Evolutionary conservation across 345 rosid species (phyloP), one percentile per base, ranked within the genome.

Genomic region (Arabis alpina): DNA sequence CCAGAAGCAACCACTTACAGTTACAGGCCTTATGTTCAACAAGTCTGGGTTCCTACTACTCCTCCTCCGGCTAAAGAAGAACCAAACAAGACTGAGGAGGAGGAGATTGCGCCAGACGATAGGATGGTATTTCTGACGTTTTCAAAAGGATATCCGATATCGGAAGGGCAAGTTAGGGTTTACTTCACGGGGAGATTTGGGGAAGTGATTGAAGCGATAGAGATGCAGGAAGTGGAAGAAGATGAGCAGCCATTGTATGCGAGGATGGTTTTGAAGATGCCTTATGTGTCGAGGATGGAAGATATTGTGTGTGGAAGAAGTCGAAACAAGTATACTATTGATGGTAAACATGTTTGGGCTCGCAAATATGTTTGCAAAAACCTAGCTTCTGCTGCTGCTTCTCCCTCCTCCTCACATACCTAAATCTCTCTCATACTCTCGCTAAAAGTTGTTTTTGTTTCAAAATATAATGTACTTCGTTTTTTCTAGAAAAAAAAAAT

Each of bases 341-440:
- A 90, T 55, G 90, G 96, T 0, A 90, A 90, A 76, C 93, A 92
- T 68, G 88, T 83, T 30, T 87, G 95, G 91, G 91, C 83, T 11
- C 68, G 91, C 0, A 87, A 83, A 24, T 89, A 71, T 36, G 50
- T 83, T 10, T 54, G 60, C 16, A 85, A 75, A 14, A 59, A 5
- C 6, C 6, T 11, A 23, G 0, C 2, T 62, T 13, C 15, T 0
- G 6, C 19, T 40, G 39, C 23, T 19, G 23, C 57, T 42, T 10
- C 72, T 1, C 3, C 40, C 1, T 37, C 76, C 12, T 41, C 67
- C 39, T 58, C 52, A 8, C 28, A 66, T 8, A 14, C 36, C n/a
- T 59, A 54, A 64, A 8, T 8, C 40, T 36, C 10, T 36, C 8
- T 2, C 15, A 2, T 34, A 34, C 37, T 40, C 2, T 54, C 8